Percentiles rank a stretch among this genome's conserved stretches.
These are phyloP conservation scores for Mimosa pudica DNA, from an alignment of 306 rosid genomes.

Conservation along the genomic window DNA sequence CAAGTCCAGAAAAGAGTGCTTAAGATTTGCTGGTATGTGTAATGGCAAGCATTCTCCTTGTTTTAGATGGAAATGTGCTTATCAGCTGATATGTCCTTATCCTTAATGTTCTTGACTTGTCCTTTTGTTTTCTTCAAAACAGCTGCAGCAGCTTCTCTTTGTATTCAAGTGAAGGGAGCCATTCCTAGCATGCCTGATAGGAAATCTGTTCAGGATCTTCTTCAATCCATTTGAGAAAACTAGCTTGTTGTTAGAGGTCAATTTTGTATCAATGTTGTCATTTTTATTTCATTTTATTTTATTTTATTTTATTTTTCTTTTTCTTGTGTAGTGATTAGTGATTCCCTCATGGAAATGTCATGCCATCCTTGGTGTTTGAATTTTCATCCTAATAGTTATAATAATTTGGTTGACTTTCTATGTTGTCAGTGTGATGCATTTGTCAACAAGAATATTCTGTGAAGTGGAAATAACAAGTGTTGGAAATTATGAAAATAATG, in stretches of 20 bases:
- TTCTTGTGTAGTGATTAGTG: neutral
- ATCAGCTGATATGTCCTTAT: neutral
- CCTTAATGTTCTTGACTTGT: constrained; percentile 19
- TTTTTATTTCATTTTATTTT: neutral
- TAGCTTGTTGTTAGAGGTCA: constrained; percentile 32
- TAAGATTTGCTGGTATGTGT: constrained; percentile 73
- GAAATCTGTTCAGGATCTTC: constrained; percentile 69
- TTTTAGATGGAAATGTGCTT: constrained; percentile 21
- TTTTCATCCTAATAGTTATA: neutral
- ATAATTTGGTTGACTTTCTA: neutral
- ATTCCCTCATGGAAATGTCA: neutral
- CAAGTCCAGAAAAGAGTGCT: constrained; percentile 68
- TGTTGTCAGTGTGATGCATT: neutral
- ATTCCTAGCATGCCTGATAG: constrained; percentile 96
- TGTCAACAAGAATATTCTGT: neutral
- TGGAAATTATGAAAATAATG: too few species aligned
- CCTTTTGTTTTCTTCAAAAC: neutral
- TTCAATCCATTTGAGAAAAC: constrained; percentile 50
- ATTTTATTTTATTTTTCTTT: neutral
- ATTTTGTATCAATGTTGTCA: constrained; percentile 3
- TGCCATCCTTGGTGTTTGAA: neutral
- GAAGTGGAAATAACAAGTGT: neutral
- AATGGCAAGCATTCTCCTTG: constrained; percentile 1
- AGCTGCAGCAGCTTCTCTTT: constrained; percentile 97
- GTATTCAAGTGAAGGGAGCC: constrained; percentile 97